phyloP scores from a whole-genome alignment of 441 rosid species.

The Capsella rubella region DNA sequence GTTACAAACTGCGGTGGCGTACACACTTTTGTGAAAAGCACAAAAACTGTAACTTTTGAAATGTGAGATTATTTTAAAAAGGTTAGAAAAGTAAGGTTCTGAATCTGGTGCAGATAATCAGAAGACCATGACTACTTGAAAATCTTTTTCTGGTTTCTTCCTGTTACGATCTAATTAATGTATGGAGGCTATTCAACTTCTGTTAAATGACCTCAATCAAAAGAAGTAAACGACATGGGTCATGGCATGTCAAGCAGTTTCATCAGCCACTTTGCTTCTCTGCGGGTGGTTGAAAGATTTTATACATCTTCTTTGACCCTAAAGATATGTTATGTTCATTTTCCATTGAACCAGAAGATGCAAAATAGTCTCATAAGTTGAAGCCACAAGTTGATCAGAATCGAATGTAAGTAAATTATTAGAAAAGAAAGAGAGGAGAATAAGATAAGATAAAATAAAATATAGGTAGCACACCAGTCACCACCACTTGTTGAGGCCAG shows the following conservation, averaged over 20 bases:
- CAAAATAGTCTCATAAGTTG: background rate
- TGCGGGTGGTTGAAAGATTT: background rate
- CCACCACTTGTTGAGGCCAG: background rate
- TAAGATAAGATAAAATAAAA: background rate
- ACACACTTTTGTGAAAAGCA: background rate
- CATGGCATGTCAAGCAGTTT: no score
- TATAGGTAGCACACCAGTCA: no score
- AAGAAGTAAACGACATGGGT: no score
- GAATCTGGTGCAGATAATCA: background rate
- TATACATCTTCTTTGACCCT: background rate
- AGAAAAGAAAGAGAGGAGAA: constrained; percentile 8
- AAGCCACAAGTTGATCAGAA: background rate
- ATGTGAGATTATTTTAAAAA: background rate
- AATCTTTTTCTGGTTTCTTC: no score
- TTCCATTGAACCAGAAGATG: background rate
- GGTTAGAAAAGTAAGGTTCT: background rate
- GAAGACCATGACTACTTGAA: background rate
- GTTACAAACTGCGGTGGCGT: background rate
- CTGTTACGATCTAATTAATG: background rate
- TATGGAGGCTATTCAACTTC: background rate
- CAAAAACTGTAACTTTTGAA: no score
- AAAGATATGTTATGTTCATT: background rate
- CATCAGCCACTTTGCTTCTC: no score
- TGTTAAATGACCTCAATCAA: no score
- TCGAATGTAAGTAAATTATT: background rate